Percentiles rank a stretch among this genome's conserved stretches.
These are phyloP conservation scores for Wickerhamomyces sydowiorum DNA, from an alignment of 805 yeast species.

Conservation along the genomic window DNA sequence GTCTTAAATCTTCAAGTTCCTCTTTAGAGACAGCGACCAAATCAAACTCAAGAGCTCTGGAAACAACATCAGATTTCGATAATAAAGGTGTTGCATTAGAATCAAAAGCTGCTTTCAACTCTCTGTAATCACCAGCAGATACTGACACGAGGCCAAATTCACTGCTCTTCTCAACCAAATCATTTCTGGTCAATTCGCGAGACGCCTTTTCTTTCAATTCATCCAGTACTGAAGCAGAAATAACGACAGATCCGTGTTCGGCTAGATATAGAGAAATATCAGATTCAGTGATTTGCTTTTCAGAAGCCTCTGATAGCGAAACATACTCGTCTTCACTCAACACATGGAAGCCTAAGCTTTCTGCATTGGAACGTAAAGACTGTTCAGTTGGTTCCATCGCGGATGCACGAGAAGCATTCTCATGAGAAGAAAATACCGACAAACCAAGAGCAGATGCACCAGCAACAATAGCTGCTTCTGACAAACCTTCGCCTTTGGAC, in stretches of 20 bases:
- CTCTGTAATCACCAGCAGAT: constrained; percentile 24
- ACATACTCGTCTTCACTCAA: constrained; percentile 1
- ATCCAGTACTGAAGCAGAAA: background rate
- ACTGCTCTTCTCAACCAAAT: constrained; percentile 10
- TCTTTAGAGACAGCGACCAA: constrained; percentile 30
- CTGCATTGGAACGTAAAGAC: constrained; percentile 13
- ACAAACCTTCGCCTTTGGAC: constrained; percentile 1
- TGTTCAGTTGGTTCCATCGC: constrained; percentile 1
- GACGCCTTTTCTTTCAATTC: background rate
- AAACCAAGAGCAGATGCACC: constrained; percentile 6
- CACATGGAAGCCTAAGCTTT: constrained; percentile 6
- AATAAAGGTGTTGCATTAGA: constrained; percentile 2
- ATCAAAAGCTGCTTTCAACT: constrained; percentile 4
- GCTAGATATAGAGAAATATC: background rate
- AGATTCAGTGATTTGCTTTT: background rate
- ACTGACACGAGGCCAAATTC: constrained; percentile 30
- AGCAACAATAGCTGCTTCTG: constrained; percentile 1
- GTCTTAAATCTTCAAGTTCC: constrained; percentile 25
- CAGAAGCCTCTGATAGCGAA: background rate
- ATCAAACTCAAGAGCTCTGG: constrained; percentile 27
- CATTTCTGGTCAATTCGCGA: constrained; percentile 4
- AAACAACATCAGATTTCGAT: constrained; percentile 11
- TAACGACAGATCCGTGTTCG: background rate
- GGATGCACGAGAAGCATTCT: constrained; percentile 1
- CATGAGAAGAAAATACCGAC: background rate